phyloP scores from a whole-genome alignment of 1,284 basidiomycete genomes.

The Polyporus tsugae region DNA sequence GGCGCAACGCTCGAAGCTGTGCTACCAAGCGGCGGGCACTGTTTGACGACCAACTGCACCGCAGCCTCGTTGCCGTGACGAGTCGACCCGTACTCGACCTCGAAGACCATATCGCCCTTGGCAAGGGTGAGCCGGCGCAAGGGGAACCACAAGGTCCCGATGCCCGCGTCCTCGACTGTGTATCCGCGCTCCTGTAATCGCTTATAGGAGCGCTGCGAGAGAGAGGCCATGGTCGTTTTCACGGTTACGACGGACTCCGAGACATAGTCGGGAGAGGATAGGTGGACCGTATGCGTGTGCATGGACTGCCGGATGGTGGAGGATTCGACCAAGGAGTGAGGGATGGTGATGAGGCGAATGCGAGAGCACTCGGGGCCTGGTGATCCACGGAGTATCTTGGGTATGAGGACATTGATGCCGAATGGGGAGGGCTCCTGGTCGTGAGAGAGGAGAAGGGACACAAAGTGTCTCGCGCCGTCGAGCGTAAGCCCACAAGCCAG shows the following conservation, averaged over 20 bases:
- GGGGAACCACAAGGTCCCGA: conserved; percentile 5
- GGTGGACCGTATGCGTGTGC: not conserved
- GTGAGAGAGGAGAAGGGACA: not conserved
- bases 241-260: not conserved
- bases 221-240: not conserved
- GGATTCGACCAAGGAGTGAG: not conserved
- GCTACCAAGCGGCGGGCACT: not conserved
- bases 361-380: not conserved
- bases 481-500: not conserved
- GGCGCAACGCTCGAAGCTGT: not conserved
- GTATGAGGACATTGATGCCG: conserved; percentile 6
- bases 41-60: not conserved
- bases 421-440: conserved; percentile 3
- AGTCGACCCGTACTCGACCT: conserved; percentile 7
- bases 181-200: not conserved
- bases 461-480: not conserved
- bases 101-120: conserved; percentile 1
- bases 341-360: not conserved
- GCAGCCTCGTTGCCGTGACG: conserved; percentile 2
- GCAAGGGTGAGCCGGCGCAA: not conserved
- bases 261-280: not conserved
- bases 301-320: not conserved
- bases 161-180: not conserved
- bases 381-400: not conserved
- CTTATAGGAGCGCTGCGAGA: not conserved